Evolutionary conservation across 2,329 filamentous ascomycete genomes (phyloP).

Genomic region (Paraconiothyrium sp.): DNA sequence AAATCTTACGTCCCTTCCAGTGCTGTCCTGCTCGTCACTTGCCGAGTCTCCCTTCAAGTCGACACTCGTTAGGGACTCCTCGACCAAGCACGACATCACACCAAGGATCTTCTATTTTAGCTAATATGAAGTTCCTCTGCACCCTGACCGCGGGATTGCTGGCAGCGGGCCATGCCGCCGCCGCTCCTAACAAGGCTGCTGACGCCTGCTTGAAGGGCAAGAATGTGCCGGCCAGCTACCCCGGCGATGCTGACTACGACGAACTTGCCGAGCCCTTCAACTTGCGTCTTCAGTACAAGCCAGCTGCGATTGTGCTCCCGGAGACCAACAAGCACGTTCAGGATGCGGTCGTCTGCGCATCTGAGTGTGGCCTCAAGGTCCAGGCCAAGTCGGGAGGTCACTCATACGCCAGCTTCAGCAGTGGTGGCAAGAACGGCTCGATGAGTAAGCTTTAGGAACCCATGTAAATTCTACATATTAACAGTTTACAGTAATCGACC

Average conservation of each 20-base stretch:
- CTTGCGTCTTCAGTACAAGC: slow-evolving; percentile 51
- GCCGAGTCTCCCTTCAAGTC: slow-evolving; percentile 5
- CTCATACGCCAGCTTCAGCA: slow-evolving; percentile 65
- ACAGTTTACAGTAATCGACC: slow-evolving; percentile 51
- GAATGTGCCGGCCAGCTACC: slow-evolving; percentile 45
- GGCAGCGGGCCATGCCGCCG: slow-evolving; percentile 12
- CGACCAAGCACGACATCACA: not conserved
- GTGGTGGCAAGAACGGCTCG: slow-evolving; percentile 60
- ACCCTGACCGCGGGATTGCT: slow-evolving; percentile 14
- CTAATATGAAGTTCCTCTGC: slow-evolving; percentile 14
- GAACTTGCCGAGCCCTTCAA: slow-evolving; percentile 50
- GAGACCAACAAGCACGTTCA: slow-evolving; percentile 64
- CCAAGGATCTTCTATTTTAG: slow-evolving; percentile 4
- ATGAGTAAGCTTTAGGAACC: slow-evolving; percentile 37
- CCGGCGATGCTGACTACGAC: slow-evolving; percentile 33
- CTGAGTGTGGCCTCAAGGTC: slow-evolving; percentile 60
- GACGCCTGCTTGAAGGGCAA: slow-evolving; percentile 42
- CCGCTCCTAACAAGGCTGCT: slow-evolving; percentile 5
- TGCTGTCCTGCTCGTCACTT: slow-evolving; percentile 5
- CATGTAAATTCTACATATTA: not conserved
- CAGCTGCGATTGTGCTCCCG: slow-evolving; percentile 66
- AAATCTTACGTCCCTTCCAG: not conserved
- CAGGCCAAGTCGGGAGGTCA: slow-evolving; percentile 72
- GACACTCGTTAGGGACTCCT: slow-evolving; percentile 4
- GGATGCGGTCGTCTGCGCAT: slow-evolving; percentile 67